phyloP scores from a whole-genome alignment of 345 rosid species.

The Populus pruinosa region DNA sequence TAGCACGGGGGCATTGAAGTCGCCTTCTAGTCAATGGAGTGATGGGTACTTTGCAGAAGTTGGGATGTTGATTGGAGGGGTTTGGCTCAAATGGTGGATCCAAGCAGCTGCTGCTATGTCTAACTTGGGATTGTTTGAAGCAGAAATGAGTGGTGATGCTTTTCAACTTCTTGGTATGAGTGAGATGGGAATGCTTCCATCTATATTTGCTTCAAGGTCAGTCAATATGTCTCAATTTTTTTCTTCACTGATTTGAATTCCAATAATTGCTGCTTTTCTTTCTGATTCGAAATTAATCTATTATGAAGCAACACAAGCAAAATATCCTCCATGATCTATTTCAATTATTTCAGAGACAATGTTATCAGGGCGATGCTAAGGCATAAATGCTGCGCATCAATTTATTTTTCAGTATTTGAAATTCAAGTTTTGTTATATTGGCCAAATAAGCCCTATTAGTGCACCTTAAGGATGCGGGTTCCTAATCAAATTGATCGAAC shows the following conservation, averaged over 20 bases:
- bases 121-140: slow-evolving; percentile 89
- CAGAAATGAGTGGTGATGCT: slow-evolving; percentile 94
- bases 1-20: slow-evolving; percentile 63
- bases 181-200: slow-evolving; percentile 87
- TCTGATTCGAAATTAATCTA: neutral
- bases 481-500: neutral
- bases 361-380: neutral
- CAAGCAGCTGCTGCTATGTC: slow-evolving; percentile 96
- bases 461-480: neutral
- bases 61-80: slow-evolving; percentile 83
- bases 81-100: slow-evolving; percentile 87
- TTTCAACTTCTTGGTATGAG: slow-evolving; percentile 96
- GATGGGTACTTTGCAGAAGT: slow-evolving; percentile 95
- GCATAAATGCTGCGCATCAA: neutral
- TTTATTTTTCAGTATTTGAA: neutral
- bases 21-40: slow-evolving; percentile 63
- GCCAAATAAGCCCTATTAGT: neutral
- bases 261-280: neutral
- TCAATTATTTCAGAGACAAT: neutral
- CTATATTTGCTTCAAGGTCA: slow-evolving; percentile 67
- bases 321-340: neutral
- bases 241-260: neutral
- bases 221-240: neutral
- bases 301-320: neutral
- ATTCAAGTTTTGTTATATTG: neutral